These are phyloP conservation scores for Mallotus nudiflorus DNA, from an alignment of 345 rosid species.

Conservation along the genomic window DNA sequence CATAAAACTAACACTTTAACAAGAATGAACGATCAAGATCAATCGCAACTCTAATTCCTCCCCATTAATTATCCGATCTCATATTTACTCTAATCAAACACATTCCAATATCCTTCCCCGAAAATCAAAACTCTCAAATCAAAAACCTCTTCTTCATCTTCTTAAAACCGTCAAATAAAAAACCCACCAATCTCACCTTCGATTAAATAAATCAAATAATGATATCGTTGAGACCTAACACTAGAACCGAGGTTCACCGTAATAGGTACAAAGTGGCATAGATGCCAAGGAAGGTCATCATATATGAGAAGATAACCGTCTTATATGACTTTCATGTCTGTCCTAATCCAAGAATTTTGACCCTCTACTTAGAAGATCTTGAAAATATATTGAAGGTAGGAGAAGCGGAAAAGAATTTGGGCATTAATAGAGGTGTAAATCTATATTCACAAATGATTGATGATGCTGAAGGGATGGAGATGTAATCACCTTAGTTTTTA, in stretches of 20 bases:
- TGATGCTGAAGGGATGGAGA: constrained; percentile 83
- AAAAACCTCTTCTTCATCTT: background rate
- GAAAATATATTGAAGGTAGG: constrained; percentile 82
- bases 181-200: too few relatives aligned
- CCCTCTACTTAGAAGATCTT: constrained; percentile 73
- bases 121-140: constrained; percentile 14
- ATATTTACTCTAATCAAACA: too few relatives aligned
- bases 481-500: too few relatives aligned
- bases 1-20: too few relatives aligned
- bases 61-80: too few relatives aligned
- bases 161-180: too few relatives aligned
- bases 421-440: constrained; percentile 54
- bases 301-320: constrained; percentile 78
- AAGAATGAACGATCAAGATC: too few relatives aligned
- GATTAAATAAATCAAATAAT: background rate
- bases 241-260: constrained; percentile 70
- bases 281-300: constrained; percentile 85
- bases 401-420: constrained; percentile 67
- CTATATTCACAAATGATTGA: constrained; percentile 68
- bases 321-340: constrained; percentile 75
- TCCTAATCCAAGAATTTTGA: constrained; percentile 82
- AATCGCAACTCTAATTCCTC: too few relatives aligned
- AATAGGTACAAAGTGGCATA: constrained; percentile 75
- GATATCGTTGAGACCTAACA: constrained; percentile 80
- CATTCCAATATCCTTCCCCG: too few relatives aligned